Base-by-base conservation (phyloP, 768 basidiomycete genomes). In the Amanita subjunquillea region DNA sequence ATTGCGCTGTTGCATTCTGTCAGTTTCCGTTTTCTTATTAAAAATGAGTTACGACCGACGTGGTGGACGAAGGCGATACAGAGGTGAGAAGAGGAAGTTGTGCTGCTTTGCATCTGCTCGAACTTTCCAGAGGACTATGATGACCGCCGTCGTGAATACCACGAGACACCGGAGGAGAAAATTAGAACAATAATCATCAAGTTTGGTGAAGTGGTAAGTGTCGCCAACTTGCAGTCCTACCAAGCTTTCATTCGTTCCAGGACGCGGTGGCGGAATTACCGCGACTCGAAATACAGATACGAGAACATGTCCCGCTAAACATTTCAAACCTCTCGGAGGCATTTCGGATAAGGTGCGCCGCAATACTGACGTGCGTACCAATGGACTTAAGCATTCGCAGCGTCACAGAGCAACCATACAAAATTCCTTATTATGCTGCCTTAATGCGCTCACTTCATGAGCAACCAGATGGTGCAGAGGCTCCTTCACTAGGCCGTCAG, bases 331-430 rank as follows among this genome's bases (percentile, higher is more conserved):
- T 91, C 32, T 79, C 87, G 0, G 89, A 91, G 58, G 83, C 83
- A 7, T 77, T 91, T 64, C 82, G 87, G 42, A 71, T 83, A 64
- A 85, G 77, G 90, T 87, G 57, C 15, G 75, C 63, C 39, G 49
- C 48, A 12, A n/a, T n/a, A 30, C 20, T 25, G 38, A 23, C 41
- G 42, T 17, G 2, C 37, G n/a, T 27, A 20, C 51, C 5, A 37
- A 48, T 27, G 20, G 48, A 47, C 54, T 48, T 65, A 44, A 57
- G 17, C 34, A n/a, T 38, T 6, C 29, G 4, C 62, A 92, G 90
- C 47, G 81, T 91, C 49, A 91, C 86, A 0, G 91, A 97, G 68
- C 87, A 96, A 60, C 93, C 94, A 0, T 93, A 82, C 73, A 99
- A 98, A 73, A 87, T 90, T 34, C 86, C 91, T 0, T 87, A 83